Evolutionary conservation across 805 yeast genomes (phyloP).

Genomic region (Candida schatavii): DNA sequence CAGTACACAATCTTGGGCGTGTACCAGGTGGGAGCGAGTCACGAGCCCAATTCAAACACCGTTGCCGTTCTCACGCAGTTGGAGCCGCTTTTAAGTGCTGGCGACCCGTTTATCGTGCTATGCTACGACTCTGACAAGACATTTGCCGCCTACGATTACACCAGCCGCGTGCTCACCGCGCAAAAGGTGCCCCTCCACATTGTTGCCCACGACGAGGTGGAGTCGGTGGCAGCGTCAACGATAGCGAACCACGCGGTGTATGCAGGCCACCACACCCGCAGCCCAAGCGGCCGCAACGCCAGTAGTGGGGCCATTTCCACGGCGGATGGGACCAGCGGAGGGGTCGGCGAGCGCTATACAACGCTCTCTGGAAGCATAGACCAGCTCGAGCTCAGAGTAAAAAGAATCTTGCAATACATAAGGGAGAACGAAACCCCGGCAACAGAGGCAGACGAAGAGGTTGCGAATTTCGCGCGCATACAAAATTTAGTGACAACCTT

Average conservation of each 20-base stretch:
- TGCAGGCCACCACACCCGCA: neutral
- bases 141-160: neutral
- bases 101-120: neutral
- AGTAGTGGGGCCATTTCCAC: neutral
- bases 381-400: conserved; percentile 23
- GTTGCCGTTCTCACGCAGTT: conserved; percentile 2
- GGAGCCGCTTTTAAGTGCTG: neutral
- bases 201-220: conserved; percentile 27
- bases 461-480: conserved; percentile 2
- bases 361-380: neutral
- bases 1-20: conserved; percentile 27
- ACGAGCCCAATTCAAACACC: conserved; percentile 6
- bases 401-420: conserved; percentile 19
- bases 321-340: conserved; percentile 11
- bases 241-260: conserved; percentile 20
- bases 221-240: conserved; percentile 31
- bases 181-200: conserved; percentile 8
- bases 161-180: neutral
- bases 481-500: conserved; percentile 23
- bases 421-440: conserved; percentile 2
- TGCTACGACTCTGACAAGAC: conserved; percentile 2
- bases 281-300: neutral
- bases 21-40: conserved; percentile 17
- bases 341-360: neutral
- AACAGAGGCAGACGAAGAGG: conserved; percentile 8